A percentile compares a stretch with the other conserved stretches of the same genome.
phyloP scores from a whole-genome alignment of 2,329 filamentous ascomycete species.

The Septoria petroselini region DNA sequence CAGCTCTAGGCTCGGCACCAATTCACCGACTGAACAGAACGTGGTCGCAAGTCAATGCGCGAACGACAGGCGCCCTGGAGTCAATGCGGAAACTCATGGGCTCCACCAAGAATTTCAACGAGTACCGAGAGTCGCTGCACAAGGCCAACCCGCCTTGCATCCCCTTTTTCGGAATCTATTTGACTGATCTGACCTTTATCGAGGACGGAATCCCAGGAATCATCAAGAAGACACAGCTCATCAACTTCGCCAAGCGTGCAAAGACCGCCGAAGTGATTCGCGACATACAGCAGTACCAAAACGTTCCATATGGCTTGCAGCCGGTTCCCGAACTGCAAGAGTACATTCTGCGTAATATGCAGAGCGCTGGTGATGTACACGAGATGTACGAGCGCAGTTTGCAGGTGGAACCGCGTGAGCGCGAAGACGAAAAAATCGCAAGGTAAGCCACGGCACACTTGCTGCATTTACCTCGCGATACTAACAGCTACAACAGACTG shows the following conservation, averaged over 20 bases:
- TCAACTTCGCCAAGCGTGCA: constrained; percentile 97
- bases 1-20: constrained; percentile 86
- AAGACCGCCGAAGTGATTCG: constrained; percentile 98
- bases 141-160: constrained; percentile 94
- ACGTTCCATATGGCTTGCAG: constrained; percentile 89
- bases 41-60: constrained; percentile 88
- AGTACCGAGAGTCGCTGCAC: constrained; percentile 91
- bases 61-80: constrained; percentile 76
- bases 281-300: constrained; percentile 98
- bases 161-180: constrained; percentile 97
- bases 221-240: constrained; percentile 92
- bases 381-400: constrained; percentile 99
- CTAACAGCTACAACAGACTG: constrained; percentile 41
- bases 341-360: constrained; percentile 95
- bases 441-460: constrained; percentile 60
- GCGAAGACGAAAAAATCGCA: constrained; percentile 99
- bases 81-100: constrained; percentile 93
- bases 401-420: constrained; percentile 86
- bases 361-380: constrained; percentile 90
- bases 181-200: constrained; percentile 97
- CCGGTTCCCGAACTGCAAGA: constrained; percentile 89
- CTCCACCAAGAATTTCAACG: constrained; percentile 95
- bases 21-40: constrained; percentile 91
- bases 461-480: not conserved
- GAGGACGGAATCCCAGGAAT: constrained; percentile 96